Evolutionary conservation across 2,329 filamentous ascomycete genomes (phyloP).

Genomic region (Xylariomycetidae sp.): DNA sequence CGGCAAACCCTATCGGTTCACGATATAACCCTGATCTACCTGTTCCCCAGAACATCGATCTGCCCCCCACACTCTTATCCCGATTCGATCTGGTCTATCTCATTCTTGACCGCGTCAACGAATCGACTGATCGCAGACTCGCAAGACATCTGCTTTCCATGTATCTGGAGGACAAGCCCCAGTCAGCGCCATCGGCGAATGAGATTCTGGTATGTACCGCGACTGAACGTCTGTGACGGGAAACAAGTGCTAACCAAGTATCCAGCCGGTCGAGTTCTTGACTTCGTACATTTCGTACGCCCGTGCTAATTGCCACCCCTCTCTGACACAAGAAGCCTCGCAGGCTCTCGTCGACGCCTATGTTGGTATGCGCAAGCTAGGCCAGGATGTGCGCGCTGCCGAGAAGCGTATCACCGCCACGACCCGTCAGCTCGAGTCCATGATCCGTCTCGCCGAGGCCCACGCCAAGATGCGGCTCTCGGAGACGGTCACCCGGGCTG

Average conservation of each 20-base stretch:
- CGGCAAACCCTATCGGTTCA: constrained; percentile 95
- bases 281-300: constrained; percentile 98
- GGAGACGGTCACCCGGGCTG: constrained; percentile 66
- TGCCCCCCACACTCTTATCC: constrained; percentile 89
- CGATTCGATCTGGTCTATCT: constrained; percentile 97
- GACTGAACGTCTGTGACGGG: background rate
- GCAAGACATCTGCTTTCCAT: constrained; percentile 92
- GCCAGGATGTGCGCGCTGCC: constrained; percentile 76
- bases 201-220: constrained; percentile 72
- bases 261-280: constrained; percentile 84
- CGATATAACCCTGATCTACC: constrained; percentile 95
- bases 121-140: constrained; percentile 80
- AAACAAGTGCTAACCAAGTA: constrained; percentile 20
- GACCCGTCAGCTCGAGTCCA: constrained; percentile 92
- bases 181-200: constrained; percentile 67
- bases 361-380: constrained; percentile 90
- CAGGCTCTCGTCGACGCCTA: constrained; percentile 81
- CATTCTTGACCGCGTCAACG: constrained; percentile 89
- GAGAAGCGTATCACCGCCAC: constrained; percentile 98
- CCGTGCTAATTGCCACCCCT: constrained; percentile 77
- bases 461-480: constrained; percentile 97
- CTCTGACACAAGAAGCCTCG: constrained; percentile 74
- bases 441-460: constrained; percentile 95
- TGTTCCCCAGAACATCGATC: constrained; percentile 95
- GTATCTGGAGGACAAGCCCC: constrained; percentile 92